Evolutionary conservation across 1,139 yeast species (phyloP).

Genomic region (Debaryomyces fabryi): DNA sequence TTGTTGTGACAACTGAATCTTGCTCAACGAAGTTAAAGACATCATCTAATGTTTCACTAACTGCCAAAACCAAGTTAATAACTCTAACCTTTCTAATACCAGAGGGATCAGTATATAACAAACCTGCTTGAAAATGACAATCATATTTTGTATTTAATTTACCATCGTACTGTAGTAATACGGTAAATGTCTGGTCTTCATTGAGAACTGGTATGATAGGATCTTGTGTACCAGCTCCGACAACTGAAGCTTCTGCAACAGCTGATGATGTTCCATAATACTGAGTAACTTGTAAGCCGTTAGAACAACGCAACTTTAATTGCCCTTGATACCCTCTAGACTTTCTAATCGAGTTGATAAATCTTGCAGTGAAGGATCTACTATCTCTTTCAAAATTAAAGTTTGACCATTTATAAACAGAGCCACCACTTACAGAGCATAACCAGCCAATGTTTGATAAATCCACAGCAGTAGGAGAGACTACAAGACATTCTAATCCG

Average conservation of each 20-base stretch:
- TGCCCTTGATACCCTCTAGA: conserved; percentile 77
- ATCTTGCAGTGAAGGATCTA: conserved; percentile 60
- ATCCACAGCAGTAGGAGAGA: conserved; percentile 69
- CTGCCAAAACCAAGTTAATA: conserved; percentile 79
- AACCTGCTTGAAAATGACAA: conserved; percentile 90
- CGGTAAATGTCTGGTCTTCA: conserved; percentile 68
- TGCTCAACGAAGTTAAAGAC: conserved; percentile 84
- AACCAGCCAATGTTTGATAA: conserved; percentile 73
- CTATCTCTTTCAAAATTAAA: conserved; percentile 76
- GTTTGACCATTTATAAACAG: conserved; percentile 62
- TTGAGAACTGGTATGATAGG: conserved; percentile 73
- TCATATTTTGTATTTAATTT: conserved; percentile 71
- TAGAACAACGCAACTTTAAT: conserved; percentile 83
- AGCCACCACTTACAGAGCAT: conserved; percentile 74
- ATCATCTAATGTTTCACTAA: conserved; percentile 71
- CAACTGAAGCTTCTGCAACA: conserved; percentile 29
- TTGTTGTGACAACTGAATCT: conserved; percentile 73
- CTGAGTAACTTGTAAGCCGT: conserved; percentile 81
- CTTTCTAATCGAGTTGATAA: conserved; percentile 49
- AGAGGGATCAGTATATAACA: conserved; percentile 74
- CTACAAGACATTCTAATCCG: conserved; percentile 77
- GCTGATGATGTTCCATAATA: conserved; percentile 62
- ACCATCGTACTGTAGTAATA: conserved; percentile 77
- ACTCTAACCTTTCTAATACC: conserved; percentile 87
- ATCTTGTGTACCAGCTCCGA: conserved; percentile 49